A percentile compares a stretch with the other conserved stretches of the same genome.
Evolutionary conservation across 169 alveolate genomes (phyloP).

Genomic region (Toxoplasma gondii): DNA sequence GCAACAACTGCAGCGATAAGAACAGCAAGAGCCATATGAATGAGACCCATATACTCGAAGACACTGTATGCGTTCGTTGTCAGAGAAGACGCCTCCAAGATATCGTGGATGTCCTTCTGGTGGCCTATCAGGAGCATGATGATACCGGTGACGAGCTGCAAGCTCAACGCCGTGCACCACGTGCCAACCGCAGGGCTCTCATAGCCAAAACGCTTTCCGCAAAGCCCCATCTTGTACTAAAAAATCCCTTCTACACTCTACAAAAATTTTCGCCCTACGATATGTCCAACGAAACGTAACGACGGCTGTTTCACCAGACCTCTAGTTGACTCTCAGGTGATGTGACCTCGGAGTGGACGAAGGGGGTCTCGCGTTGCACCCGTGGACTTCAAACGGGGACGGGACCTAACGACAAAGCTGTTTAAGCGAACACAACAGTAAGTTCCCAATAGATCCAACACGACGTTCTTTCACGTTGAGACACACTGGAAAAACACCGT

Average conservation of each 20-base stretch:
- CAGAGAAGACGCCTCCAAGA: neutral
- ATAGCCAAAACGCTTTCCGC: constrained; percentile 39
- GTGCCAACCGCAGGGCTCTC: constrained; percentile 64
- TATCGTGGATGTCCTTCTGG: neutral
- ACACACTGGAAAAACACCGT: neutral
- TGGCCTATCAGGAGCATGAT: constrained; percentile 47
- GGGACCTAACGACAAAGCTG: neutral
- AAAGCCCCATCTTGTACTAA: neutral
- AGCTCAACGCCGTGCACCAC: constrained; percentile 43
- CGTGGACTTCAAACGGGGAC: neutral
- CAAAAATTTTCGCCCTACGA: neutral
- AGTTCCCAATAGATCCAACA: neutral
- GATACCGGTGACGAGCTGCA: constrained; percentile 45
- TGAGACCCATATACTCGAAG: constrained; percentile 13
- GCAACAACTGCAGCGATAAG: constrained; percentile 39
- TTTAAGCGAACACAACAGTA: neutral
- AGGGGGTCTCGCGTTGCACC: neutral
- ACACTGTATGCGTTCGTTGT: constrained; percentile 1
- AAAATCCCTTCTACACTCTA: neutral
- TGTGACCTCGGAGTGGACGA: neutral
- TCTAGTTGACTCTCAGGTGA: neutral
- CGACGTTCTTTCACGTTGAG: neutral
- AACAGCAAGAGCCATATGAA: constrained; percentile 34
- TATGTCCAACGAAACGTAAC: neutral
- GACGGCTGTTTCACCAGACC: neutral